Base-by-base conservation (phyloP, 1,284 basidiomycete genomes). In the Ganoderma resinaceum region DNA sequence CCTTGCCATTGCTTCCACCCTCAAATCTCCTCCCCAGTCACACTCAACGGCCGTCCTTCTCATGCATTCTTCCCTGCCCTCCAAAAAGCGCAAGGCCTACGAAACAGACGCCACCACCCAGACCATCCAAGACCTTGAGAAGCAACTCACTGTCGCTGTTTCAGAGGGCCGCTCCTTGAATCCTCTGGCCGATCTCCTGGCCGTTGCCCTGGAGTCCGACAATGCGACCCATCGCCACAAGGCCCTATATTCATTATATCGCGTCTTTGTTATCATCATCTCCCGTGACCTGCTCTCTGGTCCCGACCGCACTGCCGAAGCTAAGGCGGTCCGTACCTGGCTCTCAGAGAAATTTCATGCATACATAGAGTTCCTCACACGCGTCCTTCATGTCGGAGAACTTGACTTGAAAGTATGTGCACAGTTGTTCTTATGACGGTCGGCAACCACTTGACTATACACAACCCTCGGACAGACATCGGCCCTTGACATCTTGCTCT, bases 161-260 rank as follows among this genome's bases (percentile, higher is more conserved):
- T 76, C 82, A 26, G 74, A 81, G 23, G 87, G 89, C 66, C 77
- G 82, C 42, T 93, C 95, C 26, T 85, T 97, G 52, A 98, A 98
- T 77, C 83, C 90, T 1, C 84, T 97, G 26, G 88, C 90, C 7
- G 93, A 96, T 77, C 87, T 98, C 8, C 78, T 96, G 64, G 82
- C 88, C 18, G 80, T 94, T 42, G 84, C 86, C 42, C 76, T 81
- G 26, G 77, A 78, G 31, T 74, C 82, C 2, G 72, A 82, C 69
- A 81, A 87, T 55, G 79, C 90, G 0, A 83, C 86, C 70, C 83
- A 89, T 43, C 86, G 89, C 12, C 92, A 92, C 66, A 95, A 92
- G 76, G 89, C 89, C 0, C 84, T 95, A 12, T 97, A 96, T 81
- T 90, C 95, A 0, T 80, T 94, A 26, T 96, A 97, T 79, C 84